Conservation (phyloP, 495 filamentous ascomycete species). For the Apiosordaria backusii region DNA sequence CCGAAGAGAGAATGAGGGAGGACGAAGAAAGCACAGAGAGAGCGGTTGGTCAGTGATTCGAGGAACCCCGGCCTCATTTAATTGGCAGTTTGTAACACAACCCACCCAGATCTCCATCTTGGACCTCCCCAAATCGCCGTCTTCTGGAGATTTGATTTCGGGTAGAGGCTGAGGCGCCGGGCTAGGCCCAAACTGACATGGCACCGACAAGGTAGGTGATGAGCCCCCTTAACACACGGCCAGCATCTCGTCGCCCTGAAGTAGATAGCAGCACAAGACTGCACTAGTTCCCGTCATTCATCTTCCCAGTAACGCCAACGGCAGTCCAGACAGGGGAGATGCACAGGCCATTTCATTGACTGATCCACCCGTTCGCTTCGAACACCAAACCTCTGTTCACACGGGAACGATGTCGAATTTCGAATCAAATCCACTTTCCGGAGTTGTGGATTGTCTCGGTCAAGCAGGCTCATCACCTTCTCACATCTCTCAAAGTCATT, state of each 20-base stretch:
- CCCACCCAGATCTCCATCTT: constrained; percentile 6
- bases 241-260: neutral
- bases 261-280: neutral
- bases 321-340: neutral
- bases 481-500: neutral
- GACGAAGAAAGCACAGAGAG: constrained; percentile 3
- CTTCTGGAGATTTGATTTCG: constrained; percentile 22
- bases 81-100: constrained; percentile 9
- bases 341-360: constrained; percentile 3
- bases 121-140: constrained; percentile 5
- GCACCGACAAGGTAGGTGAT: constrained; percentile 7
- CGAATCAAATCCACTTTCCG: neutral
- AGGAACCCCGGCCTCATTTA: constrained; percentile 14
- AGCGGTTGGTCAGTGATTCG: neutral
- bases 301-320: neutral
- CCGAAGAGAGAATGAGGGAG: neutral
- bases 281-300: neutral
- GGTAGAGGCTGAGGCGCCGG: constrained; percentile 4
- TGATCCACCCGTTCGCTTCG: neutral
- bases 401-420: neutral
- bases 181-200: constrained; percentile 15
- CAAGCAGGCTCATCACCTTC: neutral
- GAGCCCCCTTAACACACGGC: neutral
- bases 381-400: neutral
- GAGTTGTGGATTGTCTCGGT: neutral